Conservation (phyloP, 345 rosid genomes). For the Lumnitzera littorea region DNA sequence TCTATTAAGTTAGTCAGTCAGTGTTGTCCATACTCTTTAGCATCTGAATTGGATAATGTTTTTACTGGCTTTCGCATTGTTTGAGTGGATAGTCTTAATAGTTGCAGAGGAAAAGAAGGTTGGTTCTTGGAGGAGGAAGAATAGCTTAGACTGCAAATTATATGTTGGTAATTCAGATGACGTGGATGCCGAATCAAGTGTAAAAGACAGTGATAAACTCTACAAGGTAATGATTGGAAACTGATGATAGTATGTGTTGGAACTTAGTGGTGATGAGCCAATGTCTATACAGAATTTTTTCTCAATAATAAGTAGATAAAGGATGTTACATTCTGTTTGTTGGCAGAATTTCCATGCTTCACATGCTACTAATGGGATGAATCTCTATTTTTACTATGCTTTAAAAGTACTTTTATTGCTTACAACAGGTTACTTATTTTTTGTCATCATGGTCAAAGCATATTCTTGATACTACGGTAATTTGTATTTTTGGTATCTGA, state of each 20-base stretch:
- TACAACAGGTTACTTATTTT: no score
- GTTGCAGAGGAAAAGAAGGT: slow-evolving; percentile 33
- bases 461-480: no score
- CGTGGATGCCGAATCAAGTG: slow-evolving; percentile 13
- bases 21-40: slow-evolving; percentile 1
- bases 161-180: slow-evolving; percentile 10
- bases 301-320: neutral
- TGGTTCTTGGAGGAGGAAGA: slow-evolving; percentile 20
- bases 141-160: slow-evolving; percentile 9
- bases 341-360: neutral
- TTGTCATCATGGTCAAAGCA: no score
- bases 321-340: neutral
- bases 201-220: slow-evolving; percentile 14
- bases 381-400: no score
- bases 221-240: slow-evolving; percentile 31
- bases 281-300: neutral
- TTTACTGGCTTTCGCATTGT: neutral
- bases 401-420: no score
- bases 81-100: slow-evolving; percentile 1
- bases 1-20: neutral
- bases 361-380: no score
- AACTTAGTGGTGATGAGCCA: neutral
- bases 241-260: neutral
- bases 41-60: neutral
- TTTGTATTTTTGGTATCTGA: neutral